Evolutionary conservation across 2,329 filamentous ascomycete genomes (phyloP).

Genomic region (Cytospora mali): DNA sequence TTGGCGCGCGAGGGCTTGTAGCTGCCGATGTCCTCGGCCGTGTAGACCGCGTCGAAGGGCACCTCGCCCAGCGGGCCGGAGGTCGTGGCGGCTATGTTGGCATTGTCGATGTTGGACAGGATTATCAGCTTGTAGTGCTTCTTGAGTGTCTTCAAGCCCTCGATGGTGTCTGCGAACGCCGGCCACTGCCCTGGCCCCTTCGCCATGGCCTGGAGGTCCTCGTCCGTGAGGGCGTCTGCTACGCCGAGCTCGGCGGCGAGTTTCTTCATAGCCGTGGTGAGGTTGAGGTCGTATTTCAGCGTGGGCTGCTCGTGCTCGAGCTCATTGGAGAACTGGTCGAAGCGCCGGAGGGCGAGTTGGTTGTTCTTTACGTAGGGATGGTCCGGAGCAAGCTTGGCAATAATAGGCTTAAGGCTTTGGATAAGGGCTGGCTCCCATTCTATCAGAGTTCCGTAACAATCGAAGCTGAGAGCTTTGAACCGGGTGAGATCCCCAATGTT

Average conservation of each 20-base stretch:
- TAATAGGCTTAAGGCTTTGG: constrained; percentile 52
- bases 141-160: constrained; percentile 52
- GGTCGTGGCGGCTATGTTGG: constrained; percentile 39
- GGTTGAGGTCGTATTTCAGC: constrained; percentile 61
- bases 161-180: constrained; percentile 60
- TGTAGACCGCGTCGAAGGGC: constrained; percentile 64
- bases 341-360: constrained; percentile 44
- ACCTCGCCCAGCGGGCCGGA: constrained; percentile 49
- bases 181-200: constrained; percentile 55
- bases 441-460: constrained; percentile 79
- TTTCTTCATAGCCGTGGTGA: constrained; percentile 51
- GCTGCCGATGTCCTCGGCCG: constrained; percentile 69
- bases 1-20: constrained; percentile 70
- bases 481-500: constrained; percentile 30
- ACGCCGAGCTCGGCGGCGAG: constrained; percentile 50
- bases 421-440: constrained; percentile 75
- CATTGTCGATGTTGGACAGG: constrained; percentile 61
- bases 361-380: constrained; percentile 43
- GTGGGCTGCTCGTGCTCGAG: constrained; percentile 58
- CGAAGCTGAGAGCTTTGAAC: constrained; percentile 63
- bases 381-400: constrained; percentile 45
- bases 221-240: constrained; percentile 35
- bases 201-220: constrained; percentile 53
- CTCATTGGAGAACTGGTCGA: constrained; percentile 50
- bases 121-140: constrained; percentile 59